Conservation (phyloP, 108 stramenopile species). For the Asterionellopsis glacialis region DNA sequence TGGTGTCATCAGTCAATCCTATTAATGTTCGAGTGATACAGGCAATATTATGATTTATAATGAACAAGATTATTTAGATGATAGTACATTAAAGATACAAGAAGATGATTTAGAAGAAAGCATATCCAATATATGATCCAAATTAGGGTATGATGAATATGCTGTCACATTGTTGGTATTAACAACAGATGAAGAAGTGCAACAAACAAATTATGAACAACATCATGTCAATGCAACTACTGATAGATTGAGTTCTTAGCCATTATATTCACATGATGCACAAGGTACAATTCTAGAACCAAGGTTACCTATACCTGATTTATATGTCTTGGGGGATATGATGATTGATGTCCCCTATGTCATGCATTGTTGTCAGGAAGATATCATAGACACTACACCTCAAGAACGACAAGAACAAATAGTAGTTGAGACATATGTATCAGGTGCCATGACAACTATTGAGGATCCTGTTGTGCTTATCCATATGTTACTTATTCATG, state of each 20-base stretch:
- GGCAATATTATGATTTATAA: too few relatives aligned
- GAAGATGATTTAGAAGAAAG: slow-evolving; percentile 20
- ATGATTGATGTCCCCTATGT: slow-evolving; percentile 89
- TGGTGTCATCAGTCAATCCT: too few relatives aligned
- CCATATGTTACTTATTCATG: slow-evolving; percentile 91
- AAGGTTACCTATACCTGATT: slow-evolving; percentile 66
- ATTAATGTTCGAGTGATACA: too few relatives aligned
- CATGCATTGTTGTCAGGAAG: slow-evolving; percentile 53
- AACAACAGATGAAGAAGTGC: slow-evolving; percentile 69
- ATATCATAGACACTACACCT: slow-evolving; percentile 23
- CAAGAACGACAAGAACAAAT: slow-evolving; percentile 45
- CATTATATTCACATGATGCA: slow-evolving; percentile 43
- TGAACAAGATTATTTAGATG: too few relatives aligned
- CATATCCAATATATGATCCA: slow-evolving; percentile 34
- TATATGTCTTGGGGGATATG: slow-evolving; percentile 88
- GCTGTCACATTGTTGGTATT: slow-evolving; percentile 59
- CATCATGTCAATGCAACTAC: slow-evolving; percentile 65
- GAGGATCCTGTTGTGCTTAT: slow-evolving; percentile 77
- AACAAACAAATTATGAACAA: slow-evolving; percentile 60
- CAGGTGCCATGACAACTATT: slow-evolving; percentile 78
- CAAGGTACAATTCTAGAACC: slow-evolving; percentile 65
- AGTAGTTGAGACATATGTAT: slow-evolving; percentile 84
- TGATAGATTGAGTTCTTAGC: slow-evolving; percentile 87
- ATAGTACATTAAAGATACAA: too few relatives aligned
- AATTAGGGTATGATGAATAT: slow-evolving; percentile 68